Percentiles rank a stretch among this genome's conserved stretches.
Evolutionary conservation across 2,329 filamentous ascomycete genomes (phyloP).

Genomic region (Lecanicillium sp.): DNA sequence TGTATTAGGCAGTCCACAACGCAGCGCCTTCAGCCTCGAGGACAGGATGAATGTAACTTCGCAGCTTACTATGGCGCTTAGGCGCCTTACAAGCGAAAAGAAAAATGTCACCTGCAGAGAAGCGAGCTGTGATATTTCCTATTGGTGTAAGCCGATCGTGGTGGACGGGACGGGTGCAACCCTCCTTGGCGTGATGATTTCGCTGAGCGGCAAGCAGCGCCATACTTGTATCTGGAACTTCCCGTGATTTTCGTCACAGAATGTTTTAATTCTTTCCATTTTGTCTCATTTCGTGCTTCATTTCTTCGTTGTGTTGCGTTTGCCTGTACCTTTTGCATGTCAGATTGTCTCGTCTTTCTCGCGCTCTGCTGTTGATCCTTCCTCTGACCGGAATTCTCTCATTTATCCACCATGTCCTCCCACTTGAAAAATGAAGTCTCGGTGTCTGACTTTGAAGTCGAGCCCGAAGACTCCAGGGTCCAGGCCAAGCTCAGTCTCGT

Average conservation of each 20-base stretch:
- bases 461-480: slow-evolving; percentile 27
- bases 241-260: background rate
- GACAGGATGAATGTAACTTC: too few species aligned
- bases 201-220: slow-evolving; percentile 2
- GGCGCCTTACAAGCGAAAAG: too few species aligned
- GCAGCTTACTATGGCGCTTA: too few species aligned
- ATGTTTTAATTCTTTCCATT: background rate
- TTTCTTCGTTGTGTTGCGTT: background rate
- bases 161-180: background rate
- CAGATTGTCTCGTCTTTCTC: background rate
- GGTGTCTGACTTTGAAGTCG: slow-evolving; percentile 41
- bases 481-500: slow-evolving; percentile 31
- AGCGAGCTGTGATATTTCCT: too few species aligned
- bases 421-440: slow-evolving; percentile 32
- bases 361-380: slow-evolving; percentile 1
- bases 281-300: background rate
- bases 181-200: background rate
- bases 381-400: background rate
- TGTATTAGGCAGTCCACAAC: too few species aligned
- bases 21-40: too few species aligned
- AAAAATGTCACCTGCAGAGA: too few species aligned
- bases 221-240: slow-evolving; percentile 4
- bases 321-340: background rate
- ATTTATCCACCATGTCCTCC: slow-evolving; percentile 19
- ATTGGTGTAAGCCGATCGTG: too few species aligned